Conservation (phyloP, 73 alveolate genomes). For the Paraurostyla sp. region DNA sequence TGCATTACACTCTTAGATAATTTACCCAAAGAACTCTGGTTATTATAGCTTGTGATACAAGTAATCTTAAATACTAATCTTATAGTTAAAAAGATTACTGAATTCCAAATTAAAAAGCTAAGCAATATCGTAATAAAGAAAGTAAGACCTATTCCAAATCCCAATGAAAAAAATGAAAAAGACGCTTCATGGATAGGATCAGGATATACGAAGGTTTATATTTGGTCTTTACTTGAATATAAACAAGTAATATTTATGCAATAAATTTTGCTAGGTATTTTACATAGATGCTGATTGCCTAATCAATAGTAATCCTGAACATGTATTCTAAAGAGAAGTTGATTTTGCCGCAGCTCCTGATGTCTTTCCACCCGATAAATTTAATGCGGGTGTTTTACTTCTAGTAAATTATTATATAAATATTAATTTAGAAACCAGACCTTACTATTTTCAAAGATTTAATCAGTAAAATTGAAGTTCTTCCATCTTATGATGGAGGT, state of each 20-base stretch:
- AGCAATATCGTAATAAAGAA: slow-evolving; percentile 30
- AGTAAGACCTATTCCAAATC: slow-evolving; percentile 67
- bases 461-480: not conserved
- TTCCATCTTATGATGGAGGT: slow-evolving; percentile 69
- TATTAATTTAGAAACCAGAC: slow-evolving; percentile 62
- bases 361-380: slow-evolving; percentile 85
- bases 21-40: not conserved
- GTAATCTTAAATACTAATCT: not conserved
- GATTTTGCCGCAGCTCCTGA: slow-evolving; percentile 81
- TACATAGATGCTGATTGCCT: slow-evolving; percentile 84
- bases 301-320: slow-evolving; percentile 45
- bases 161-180: slow-evolving; percentile 55
- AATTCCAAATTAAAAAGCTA: slow-evolving; percentile 28
- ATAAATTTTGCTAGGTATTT: slow-evolving; percentile 42
- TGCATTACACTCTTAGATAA: slow-evolving; percentile 53
- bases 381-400: slow-evolving; percentile 84
- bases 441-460: slow-evolving; percentile 43
- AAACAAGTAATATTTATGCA: not conserved
- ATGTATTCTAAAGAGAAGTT: slow-evolving; percentile 59
- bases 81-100: slow-evolving; percentile 46
- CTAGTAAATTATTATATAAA: not conserved
- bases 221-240: slow-evolving; percentile 50
- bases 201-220: slow-evolving; percentile 81
- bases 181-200: slow-evolving; percentile 77
- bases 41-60: not conserved